phyloP scores from a whole-genome alignment of 2,329 filamentous ascomycete species.

The Curvularia verruculosa region DNA sequence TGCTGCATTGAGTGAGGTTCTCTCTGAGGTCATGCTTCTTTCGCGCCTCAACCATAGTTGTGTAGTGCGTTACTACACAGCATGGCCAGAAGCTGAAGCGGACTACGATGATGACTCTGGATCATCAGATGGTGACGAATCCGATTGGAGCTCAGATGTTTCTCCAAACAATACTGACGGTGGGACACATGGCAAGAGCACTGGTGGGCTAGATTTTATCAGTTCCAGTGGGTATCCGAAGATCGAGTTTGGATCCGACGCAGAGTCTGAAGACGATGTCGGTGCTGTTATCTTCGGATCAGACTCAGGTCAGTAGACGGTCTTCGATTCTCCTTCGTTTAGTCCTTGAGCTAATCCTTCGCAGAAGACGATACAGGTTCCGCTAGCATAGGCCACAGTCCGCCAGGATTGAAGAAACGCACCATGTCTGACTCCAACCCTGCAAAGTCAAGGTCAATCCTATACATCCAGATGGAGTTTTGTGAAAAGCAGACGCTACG shows the following conservation, averaged over 20 bases:
- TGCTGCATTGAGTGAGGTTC: slow-evolving; percentile 74
- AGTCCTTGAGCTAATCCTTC: slow-evolving; percentile 14
- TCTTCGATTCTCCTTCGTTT: not conserved
- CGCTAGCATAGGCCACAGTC: slow-evolving; percentile 36
- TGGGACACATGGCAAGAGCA: slow-evolving; percentile 71
- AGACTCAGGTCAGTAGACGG: slow-evolving; percentile 42
- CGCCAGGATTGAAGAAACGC: slow-evolving; percentile 45
- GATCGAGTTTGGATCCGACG: slow-evolving; percentile 75
- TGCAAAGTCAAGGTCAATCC: slow-evolving; percentile 67
- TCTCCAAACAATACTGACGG: slow-evolving; percentile 34
- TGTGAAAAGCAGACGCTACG: slow-evolving; percentile 92
- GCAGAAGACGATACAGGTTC: slow-evolving; percentile 56
- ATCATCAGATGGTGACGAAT: slow-evolving; percentile 37
- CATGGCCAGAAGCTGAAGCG: slow-evolving; percentile 80
- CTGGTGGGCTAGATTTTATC: slow-evolving; percentile 85
- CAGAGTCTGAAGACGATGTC: slow-evolving; percentile 49
- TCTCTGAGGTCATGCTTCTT: slow-evolving; percentile 85
- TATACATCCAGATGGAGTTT: slow-evolving; percentile 99
- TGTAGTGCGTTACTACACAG: slow-evolving; percentile 89
- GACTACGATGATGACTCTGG: slow-evolving; percentile 32
- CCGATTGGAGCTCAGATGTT: slow-evolving; percentile 32
- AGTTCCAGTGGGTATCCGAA: slow-evolving; percentile 80
- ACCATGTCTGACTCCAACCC: slow-evolving; percentile 56
- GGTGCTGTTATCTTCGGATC: slow-evolving; percentile 46
- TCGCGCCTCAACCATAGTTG: slow-evolving; percentile 92